Percentiles rank a stretch among this genome's conserved stretches.
phyloP scores from a whole-genome alignment of 2,329 filamentous ascomycete species.

The Fusarium sulawesiense region DNA sequence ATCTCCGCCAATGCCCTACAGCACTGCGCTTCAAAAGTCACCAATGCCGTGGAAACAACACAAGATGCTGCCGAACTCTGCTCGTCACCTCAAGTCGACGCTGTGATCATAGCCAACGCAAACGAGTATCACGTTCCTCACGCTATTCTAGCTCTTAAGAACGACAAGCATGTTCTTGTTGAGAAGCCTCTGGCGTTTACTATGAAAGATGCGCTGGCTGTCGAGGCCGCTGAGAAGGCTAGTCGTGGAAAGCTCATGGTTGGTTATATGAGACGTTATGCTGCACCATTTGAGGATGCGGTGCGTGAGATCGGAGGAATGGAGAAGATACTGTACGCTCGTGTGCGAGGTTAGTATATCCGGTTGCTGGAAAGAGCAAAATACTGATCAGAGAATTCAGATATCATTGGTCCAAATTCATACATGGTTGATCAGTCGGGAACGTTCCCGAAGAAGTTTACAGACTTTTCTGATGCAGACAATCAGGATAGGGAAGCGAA shows the following conservation, averaged over 20 bases:
- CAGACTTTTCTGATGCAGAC: slow-evolving; percentile 9
- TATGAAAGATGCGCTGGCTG: slow-evolving; percentile 56
- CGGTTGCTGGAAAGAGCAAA: fast-evolving
- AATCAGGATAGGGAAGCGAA: background rate
- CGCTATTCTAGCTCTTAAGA: slow-evolving; percentile 61
- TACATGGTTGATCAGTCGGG: slow-evolving; percentile 61
- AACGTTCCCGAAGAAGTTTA: slow-evolving; percentile 57
- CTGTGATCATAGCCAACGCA: slow-evolving; percentile 64
- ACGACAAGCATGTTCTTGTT: slow-evolving; percentile 67
- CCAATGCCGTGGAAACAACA: slow-evolving; percentile 46
- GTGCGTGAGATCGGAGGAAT: slow-evolving; percentile 65
- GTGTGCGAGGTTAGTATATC: slow-evolving; percentile 48
- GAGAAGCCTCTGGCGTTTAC: slow-evolving; percentile 69
- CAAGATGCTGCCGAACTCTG: slow-evolving; percentile 56
- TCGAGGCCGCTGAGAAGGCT: slow-evolving; percentile 61
- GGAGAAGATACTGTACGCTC: slow-evolving; percentile 65
- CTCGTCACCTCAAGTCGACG: slow-evolving; percentile 57
- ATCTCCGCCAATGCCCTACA: slow-evolving; percentile 53
- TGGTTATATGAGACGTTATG: slow-evolving; percentile 71
- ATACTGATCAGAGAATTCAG: background rate
- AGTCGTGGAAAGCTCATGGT: slow-evolving; percentile 64
- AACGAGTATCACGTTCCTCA: slow-evolving; percentile 67
- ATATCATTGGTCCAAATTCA: slow-evolving; percentile 63
- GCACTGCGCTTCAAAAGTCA: slow-evolving; percentile 44
- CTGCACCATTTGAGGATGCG: slow-evolving; percentile 63